Conservation (phyloP, 768 basidiomycete genomes). For the Lactarius sp. region DNA sequence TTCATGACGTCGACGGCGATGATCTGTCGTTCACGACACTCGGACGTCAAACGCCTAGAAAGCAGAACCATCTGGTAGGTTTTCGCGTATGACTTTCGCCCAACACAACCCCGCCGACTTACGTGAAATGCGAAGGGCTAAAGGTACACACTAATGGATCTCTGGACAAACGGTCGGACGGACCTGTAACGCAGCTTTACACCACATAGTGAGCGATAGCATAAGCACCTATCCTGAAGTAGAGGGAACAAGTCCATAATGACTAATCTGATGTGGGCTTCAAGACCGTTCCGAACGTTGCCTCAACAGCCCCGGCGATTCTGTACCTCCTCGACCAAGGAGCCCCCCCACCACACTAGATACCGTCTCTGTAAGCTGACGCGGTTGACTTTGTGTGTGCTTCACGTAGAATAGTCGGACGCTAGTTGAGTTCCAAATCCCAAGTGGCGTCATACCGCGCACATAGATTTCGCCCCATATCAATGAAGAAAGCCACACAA, state of each 20-base stretch:
- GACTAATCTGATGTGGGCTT: not conserved
- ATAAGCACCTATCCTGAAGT: not conserved
- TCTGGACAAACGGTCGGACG: not conserved
- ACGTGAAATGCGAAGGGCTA: not conserved
- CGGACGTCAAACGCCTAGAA: not conserved
- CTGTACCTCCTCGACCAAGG: slow-evolving; percentile 41
- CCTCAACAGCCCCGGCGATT: slow-evolving; percentile 21
- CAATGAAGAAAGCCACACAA: slow-evolving; percentile 88
- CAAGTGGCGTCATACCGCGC: slow-evolving; percentile 78
- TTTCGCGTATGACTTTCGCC: not conserved
- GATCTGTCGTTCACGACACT: not conserved
- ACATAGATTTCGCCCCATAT: slow-evolving; percentile 97
- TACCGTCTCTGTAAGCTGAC: slow-evolving; percentile 74
- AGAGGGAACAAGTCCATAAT: not conserved
- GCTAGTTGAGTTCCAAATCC: slow-evolving; percentile 87
- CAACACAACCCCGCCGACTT: not conserved
- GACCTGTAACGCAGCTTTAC: not conserved
- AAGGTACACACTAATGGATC: not conserved
- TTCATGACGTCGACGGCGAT: not conserved
- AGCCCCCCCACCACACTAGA: slow-evolving; percentile 79
- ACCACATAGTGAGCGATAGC: not conserved
- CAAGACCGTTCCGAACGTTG: slow-evolving; percentile 23
- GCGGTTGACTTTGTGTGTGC: slow-evolving; percentile 63
- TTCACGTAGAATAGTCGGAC: slow-evolving; percentile 91
- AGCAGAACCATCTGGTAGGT: not conserved